phyloP scores from a whole-genome alignment of 2,329 filamentous ascomycete species.

The Trichophyton simii region DNA sequence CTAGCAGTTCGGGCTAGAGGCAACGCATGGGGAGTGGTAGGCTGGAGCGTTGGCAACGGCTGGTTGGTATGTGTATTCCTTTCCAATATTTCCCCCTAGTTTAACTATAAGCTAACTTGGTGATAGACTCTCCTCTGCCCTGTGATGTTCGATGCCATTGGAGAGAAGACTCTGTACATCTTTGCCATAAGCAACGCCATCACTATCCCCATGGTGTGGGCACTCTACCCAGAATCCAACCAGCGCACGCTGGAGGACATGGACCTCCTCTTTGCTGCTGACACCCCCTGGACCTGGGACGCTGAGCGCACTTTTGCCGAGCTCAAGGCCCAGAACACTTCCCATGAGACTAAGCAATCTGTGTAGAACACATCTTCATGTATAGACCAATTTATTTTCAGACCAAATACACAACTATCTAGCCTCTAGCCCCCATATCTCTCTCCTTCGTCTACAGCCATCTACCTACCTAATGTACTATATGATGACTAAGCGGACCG shows the following conservation, averaged over 20 bases:
- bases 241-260: conserved; percentile 65
- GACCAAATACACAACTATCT: too few species aligned
- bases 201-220: conserved; percentile 58
- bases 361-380: background rate
- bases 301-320: conserved; percentile 52
- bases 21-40: conserved; percentile 63
- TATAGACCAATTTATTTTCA: background rate
- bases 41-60: conserved; percentile 64
- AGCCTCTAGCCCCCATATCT: background rate
- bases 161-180: conserved; percentile 61
- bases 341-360: conserved; percentile 21
- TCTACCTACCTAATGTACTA: background rate
- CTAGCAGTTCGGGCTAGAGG: conserved; percentile 56
- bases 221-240: conserved; percentile 61
- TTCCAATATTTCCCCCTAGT: background rate
- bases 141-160: conserved; percentile 50
- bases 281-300: conserved; percentile 58
- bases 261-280: conserved; percentile 56
- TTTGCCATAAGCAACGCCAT: conserved; percentile 57
- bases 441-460: background rate
- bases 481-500: conserved; percentile 1
- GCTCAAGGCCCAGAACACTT: conserved; percentile 45
- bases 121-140: conserved; percentile 40
- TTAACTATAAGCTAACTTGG: conserved; percentile 8
- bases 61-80: conserved; percentile 38